Evolutionary conservation across 1,139 yeast genomes (phyloP), one percentile per base, ranked within the genome.

Genomic region (Lipomyces yarrowii): DNA sequence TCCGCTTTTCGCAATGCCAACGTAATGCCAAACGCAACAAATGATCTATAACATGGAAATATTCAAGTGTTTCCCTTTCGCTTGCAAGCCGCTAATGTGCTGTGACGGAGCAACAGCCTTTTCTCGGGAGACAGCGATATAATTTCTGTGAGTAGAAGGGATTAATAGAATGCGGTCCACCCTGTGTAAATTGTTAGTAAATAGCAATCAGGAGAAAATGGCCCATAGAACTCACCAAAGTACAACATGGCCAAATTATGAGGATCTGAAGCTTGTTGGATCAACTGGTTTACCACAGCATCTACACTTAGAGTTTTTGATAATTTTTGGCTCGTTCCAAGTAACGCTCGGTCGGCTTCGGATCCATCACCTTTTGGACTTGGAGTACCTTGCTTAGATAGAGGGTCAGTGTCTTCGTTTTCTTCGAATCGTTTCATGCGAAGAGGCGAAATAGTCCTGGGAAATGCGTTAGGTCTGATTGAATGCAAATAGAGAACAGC

Each of bases 261-360:
- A 1, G 83, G 80, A 74, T 86, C 87, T 0, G 87, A 83, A 0
- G 99, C 97, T 70, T 89, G 90, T 58, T 86, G 87, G 7, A 94
- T 86, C 69, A 94, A 79, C 72, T 90, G 96, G 65, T 94, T 83
- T 0, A 94, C 94, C 0, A 86, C 86, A 0, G 98, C 97, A 72
- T 92, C 98, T 3, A 86, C 85, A 73, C 93, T 91, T 62, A 94
- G 79, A 0, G 89, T 90, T 56, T 83, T 83, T 0, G 91, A 88
- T 60, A 94, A 79, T 74, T 94, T 96, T 53, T 84, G 87, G 61
- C 84, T 81, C 1, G 94, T 98, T 3, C 86, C 85, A 57, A 83
- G 81, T 51, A 94, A 82, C 0, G 98, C 97, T 65, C 90, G 80
- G 8, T 86, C 89, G 0, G 96, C 96, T 72, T 90, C 96, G 3